phyloP scores from a whole-genome alignment of 1,284 basidiomycete genomes.

The Pseudomicrostroma phylloplanum region DNA sequence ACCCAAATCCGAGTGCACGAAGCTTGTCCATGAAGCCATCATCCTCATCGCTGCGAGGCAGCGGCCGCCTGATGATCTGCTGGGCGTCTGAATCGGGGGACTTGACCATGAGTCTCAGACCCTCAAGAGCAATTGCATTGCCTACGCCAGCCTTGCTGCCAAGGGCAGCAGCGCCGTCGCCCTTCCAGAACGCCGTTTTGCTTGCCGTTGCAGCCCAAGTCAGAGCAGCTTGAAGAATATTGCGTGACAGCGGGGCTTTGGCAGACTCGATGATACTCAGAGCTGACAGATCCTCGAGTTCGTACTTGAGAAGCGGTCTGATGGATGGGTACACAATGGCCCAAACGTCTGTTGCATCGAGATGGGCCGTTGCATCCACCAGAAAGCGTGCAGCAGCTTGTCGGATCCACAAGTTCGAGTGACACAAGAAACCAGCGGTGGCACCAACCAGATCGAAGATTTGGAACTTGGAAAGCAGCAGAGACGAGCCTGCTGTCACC shows the following conservation, averaged over 20 bases:
- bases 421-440: slow-evolving; percentile 80
- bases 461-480: slow-evolving; percentile 61
- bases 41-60: slow-evolving; percentile 58
- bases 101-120: slow-evolving; percentile 29
- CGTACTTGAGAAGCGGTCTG: slow-evolving; percentile 75
- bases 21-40: slow-evolving; percentile 66
- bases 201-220: slow-evolving; percentile 69
- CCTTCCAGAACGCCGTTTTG: slow-evolving; percentile 38
- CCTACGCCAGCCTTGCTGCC: slow-evolving; percentile 22
- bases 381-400: slow-evolving; percentile 85
- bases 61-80: slow-evolving; percentile 17
- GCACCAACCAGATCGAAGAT: slow-evolving; percentile 88
- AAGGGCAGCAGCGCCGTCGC: slow-evolving; percentile 16
- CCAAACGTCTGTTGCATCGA: slow-evolving; percentile 69
- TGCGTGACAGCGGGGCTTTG: slow-evolving; percentile 65
- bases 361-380: slow-evolving; percentile 70
- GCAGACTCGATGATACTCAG: slow-evolving; percentile 67
- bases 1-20: slow-evolving; percentile 72
- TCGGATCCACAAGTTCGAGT: slow-evolving; percentile 96
- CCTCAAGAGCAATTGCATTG: slow-evolving; percentile 30
- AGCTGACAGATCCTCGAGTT: slow-evolving; percentile 72
- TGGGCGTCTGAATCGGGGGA: slow-evolving; percentile 14
- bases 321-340: slow-evolving; percentile 89
- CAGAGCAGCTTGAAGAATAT: slow-evolving; percentile 74
- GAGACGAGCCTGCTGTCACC: slow-evolving; percentile 51